Evolutionary conservation across 805 yeast species (phyloP), one percentile per base, ranked within the genome.

Genomic region (Groenewaldozyma salmanticensis): DNA sequence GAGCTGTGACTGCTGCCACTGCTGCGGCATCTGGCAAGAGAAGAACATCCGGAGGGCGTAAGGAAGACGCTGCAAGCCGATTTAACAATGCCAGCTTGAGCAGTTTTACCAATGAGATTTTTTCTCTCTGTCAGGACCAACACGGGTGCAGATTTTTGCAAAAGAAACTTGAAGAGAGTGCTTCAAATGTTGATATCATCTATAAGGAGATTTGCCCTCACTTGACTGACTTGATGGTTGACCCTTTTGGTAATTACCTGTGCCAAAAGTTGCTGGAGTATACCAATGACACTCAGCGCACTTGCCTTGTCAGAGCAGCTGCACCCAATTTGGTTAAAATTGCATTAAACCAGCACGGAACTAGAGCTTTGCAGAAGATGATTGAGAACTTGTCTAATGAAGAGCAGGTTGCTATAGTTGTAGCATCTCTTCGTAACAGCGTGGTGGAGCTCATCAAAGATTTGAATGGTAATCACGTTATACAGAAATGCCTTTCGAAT

Each of bases 141-240:
- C 96, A 90, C 58, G 97, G 98, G 5, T 90, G 97, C 58, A 71
- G 98, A 44, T 87, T 83, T 59, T 65, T 90, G 48, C 98, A 90
- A 62, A 76, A 81, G 48, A 94, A 87, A 58, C 68, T 92, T 50
- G 95, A 86, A 52, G 59, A 67, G 42, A 58, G 58, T 37, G 58
- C 60, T 3, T 48, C 37, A n/a, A 50, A 59, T 22, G 39, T 59
- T 27, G 45, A 50, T 22, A 65, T 77, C 55, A 84, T 92, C 37
- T 88, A 86, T 62, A 75, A 76, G 43, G 96, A 92, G 59, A 82
- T 86, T 34, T 74, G 77, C 49, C 65, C 72, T 29, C 80, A 84
- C 51, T 79, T 86, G 43, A 80, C 84, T 40, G 95, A 86, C 58
- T 68, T 92, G 48, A 90, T 92, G 97, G 74, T 74, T 22, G 65